Percentiles rank a stretch among this genome's conserved stretches.
Evolutionary conservation across 139 green algal genomes (phyloP).

Genomic region (Chlorokybus atmophyticus): DNA sequence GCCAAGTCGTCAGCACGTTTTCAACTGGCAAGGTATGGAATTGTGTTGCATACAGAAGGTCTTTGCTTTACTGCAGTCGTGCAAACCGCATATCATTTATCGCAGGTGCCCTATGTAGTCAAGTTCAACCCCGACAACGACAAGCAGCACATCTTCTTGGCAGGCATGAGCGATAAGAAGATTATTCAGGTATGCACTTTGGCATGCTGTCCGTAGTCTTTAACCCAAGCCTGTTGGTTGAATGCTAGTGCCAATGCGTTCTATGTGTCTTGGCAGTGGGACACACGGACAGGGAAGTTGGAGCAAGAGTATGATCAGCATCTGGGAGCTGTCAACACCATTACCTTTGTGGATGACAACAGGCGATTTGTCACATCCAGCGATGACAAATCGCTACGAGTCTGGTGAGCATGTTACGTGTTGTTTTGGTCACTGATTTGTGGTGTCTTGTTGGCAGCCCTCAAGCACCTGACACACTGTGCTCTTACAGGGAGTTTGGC

Average conservation of each 20-base stretch:
- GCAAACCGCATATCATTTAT: too few relatives aligned
- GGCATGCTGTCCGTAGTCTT: too few relatives aligned
- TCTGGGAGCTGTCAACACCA: conserved; percentile 85
- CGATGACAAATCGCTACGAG: conserved; percentile 93
- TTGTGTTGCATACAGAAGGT: background rate
- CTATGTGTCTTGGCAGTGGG: conserved; percentile 38
- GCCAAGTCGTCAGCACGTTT: conserved; percentile 42
- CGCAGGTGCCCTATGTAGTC: conserved; percentile 49
- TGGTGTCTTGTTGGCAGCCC: background rate
- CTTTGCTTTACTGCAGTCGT: conserved; percentile 2
- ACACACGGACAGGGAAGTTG: conserved; percentile 69
- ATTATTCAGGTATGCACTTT: conserved; percentile 35
- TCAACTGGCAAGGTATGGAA: conserved; percentile 34
- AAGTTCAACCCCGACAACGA: conserved; percentile 78
- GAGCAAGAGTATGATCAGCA: conserved; percentile 96
- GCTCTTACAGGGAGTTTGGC: conserved; percentile 59
- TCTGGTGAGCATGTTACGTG: conserved; percentile 49
- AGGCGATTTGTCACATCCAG: conserved; percentile 30
- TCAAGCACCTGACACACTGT: background rate
- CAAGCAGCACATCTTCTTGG: conserved; percentile 82
- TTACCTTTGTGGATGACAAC: conserved; percentile 91
- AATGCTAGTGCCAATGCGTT: too few relatives aligned
- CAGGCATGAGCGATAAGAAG: conserved; percentile 85
- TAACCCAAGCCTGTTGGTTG: too few relatives aligned
- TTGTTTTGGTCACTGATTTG: background rate